Base-by-base conservation (phyloP, 1,284 basidiomycete genomes). In the Irpex lacteus region DNA sequence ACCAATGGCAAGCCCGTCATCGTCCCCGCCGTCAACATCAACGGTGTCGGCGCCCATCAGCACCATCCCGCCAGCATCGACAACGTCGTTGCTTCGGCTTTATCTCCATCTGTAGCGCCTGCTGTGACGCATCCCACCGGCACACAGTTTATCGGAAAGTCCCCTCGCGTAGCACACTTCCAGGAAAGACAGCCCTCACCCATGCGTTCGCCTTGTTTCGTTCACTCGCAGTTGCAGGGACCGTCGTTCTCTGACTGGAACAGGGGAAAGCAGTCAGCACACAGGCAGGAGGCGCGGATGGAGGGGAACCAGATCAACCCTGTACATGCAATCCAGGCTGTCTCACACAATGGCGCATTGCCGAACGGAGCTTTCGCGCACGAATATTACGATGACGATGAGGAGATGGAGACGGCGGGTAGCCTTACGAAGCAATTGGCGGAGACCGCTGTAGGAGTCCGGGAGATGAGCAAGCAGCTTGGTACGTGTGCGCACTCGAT, bases 381-480 rank as follows among this genome's bases (percentile, higher is more conserved):
- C 63, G 63, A 70, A 40, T 66, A 71, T 13, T 76, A 82, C 59
- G 83, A 83, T 15, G 89, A 90, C 38, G 88, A 89, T 15, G 87
- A 88, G 40, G 87, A 89, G n/a, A 86, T 88, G 40, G 87, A 87
- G 53, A 86, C 85, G 63, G 84, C 85, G 1, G 83, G 84, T 61
- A 96, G 87, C 73, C 78, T 98, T 69, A 98, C 98, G 2, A 90
- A 88, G 71, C 95, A 96, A 73, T 83, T 99, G 15, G 98, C 97
- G 6, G 96, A 97, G 80, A 99, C 97, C 13, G 98, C 97, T 13
- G 94, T 97, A 26, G 93, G 95, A 52, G 97, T 99, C 32, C 86
- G 97, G 60, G 98, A 99, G 78, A 97, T 98, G 94, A 97, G 95
- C 87, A 98, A 98, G 78, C 95, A 98, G 78, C 90, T 99, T 44